Percentiles rank a stretch among this genome's conserved stretches.
These are phyloP conservation scores for Nakaseomyces glabratus DNA, from an alignment of 1,139 yeast species.

Conservation along the genomic window DNA sequence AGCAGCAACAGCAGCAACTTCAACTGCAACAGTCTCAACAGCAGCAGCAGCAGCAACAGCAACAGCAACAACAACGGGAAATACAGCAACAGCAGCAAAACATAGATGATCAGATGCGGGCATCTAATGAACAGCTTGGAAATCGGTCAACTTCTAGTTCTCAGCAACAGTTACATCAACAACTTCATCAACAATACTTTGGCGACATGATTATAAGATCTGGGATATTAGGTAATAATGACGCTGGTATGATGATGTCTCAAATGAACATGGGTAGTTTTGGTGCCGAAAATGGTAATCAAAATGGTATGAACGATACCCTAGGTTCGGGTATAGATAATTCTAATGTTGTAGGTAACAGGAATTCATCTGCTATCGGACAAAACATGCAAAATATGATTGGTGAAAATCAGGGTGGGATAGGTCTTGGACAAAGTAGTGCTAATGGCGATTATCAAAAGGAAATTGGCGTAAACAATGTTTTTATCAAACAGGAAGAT, in stretches of 20 bases:
- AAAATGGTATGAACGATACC: neutral
- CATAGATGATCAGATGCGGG: neutral
- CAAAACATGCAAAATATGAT: neutral
- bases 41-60: neutral
- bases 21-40: slow-evolving; percentile 1
- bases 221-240: slow-evolving; percentile 1
- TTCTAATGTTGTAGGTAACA: too few relatives aligned
- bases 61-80: slow-evolving; percentile 2
- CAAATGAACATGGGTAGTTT: slow-evolving; percentile 1
- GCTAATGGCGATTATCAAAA: slow-evolving; percentile 1
- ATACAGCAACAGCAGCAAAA: slow-evolving; percentile 2
- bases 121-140: slow-evolving; percentile 1
- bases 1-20: slow-evolving; percentile 1
- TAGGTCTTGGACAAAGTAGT: slow-evolving; percentile 1
- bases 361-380: too few relatives aligned
- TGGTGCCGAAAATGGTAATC: neutral
- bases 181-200: slow-evolving; percentile 6
- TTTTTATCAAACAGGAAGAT: slow-evolving; percentile 1
- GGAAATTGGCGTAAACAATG: neutral
- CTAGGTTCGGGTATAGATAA: neutral
- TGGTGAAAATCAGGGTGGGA: neutral
- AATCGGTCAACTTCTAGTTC: neutral
- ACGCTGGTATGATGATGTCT: slow-evolving; percentile 4
- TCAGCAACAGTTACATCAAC: slow-evolving; percentile 4
- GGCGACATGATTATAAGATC: slow-evolving; percentile 3